These are phyloP conservation scores for Cyberlindnera petersonii DNA, from an alignment of 805 yeast species.

Conservation along the genomic window DNA sequence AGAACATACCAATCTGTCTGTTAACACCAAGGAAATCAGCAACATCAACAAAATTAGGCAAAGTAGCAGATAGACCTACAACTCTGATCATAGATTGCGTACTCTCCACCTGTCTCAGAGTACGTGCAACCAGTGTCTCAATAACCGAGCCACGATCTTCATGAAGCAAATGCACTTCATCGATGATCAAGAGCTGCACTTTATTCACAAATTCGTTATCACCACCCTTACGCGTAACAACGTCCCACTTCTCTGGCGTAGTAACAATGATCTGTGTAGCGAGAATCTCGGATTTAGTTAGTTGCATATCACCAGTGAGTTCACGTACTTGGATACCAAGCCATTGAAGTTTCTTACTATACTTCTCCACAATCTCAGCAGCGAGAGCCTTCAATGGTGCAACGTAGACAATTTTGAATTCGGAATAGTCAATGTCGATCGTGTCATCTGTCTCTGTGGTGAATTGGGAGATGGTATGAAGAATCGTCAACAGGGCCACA, in stretches of 20 bases:
- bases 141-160: constrained; percentile 98
- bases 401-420: constrained; percentile 86
- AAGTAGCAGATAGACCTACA: constrained; percentile 90
- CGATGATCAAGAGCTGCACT: constrained; percentile 83
- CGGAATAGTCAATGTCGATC: constrained; percentile 69
- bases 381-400: constrained; percentile 94
- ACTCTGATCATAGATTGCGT: constrained; percentile 91
- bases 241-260: constrained; percentile 97
- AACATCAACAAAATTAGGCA: constrained; percentile 88
- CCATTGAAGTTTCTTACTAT: constrained; percentile 73
- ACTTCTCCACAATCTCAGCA: constrained; percentile 93
- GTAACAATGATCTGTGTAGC: constrained; percentile 87
- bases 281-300: constrained; percentile 73
- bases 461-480: constrained; percentile 75
- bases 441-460: constrained; percentile 50
- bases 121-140: constrained; percentile 91
- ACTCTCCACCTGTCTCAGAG: constrained; percentile 90
- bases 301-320: constrained; percentile 93
- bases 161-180: constrained; percentile 93
- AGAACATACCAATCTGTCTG: constrained; percentile 86
- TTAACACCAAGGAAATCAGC: constrained; percentile 94
- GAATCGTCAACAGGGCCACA: constrained; percentile 76
- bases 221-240: constrained; percentile 92
- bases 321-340: constrained; percentile 83
- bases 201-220: constrained; percentile 81